phyloP scores from a whole-genome alignment of 1,284 basidiomycete genomes.

The Papiliotrema fonsecae region DNA sequence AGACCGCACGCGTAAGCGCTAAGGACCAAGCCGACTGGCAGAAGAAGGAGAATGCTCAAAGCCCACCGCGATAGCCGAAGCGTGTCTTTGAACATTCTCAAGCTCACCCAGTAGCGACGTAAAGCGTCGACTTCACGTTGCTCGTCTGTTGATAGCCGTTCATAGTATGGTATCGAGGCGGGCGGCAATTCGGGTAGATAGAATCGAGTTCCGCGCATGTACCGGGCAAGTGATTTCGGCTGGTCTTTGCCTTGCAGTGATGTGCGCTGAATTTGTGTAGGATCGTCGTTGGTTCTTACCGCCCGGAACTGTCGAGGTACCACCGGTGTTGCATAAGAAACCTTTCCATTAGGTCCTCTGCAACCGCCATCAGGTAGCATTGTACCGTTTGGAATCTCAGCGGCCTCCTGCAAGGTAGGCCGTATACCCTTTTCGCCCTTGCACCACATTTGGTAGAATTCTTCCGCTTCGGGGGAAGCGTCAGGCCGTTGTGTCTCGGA shows the following conservation, averaged over 20 bases:
- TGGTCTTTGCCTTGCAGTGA: background rate
- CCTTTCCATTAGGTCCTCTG: slow-evolving; percentile 21
- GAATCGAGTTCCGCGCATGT: slow-evolving; percentile 15
- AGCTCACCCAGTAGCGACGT: slow-evolving; percentile 32
- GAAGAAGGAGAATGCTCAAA: slow-evolving; percentile 59
- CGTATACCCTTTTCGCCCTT: slow-evolving; percentile 26
- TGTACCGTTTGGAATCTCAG: slow-evolving; percentile 9
- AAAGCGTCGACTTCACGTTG: slow-evolving; percentile 54
- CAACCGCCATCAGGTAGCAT: slow-evolving; percentile 15
- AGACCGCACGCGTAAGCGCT: slow-evolving; percentile 69
- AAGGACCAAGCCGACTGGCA: slow-evolving; percentile 67
- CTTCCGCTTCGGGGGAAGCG: slow-evolving; percentile 29
- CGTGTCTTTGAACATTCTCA: slow-evolving; percentile 51
- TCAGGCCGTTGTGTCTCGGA: slow-evolving; percentile 22
- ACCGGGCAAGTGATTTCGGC: background rate
- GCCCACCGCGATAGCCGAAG: slow-evolving; percentile 53
- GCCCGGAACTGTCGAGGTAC: slow-evolving; percentile 8
- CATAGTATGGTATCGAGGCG: slow-evolving; percentile 26
- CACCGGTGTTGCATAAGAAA: slow-evolving; percentile 23
- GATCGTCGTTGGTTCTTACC: background rate
- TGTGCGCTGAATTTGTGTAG: background rate
- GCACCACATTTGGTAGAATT: slow-evolving; percentile 45
- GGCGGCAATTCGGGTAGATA: slow-evolving; percentile 33
- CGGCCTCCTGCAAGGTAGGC: slow-evolving; percentile 20
- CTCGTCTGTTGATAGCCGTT: slow-evolving; percentile 40